These are phyloP conservation scores for Annona squamosa DNA, from an alignment of 164 flowering plant genomes.

Conservation along the genomic window DNA sequence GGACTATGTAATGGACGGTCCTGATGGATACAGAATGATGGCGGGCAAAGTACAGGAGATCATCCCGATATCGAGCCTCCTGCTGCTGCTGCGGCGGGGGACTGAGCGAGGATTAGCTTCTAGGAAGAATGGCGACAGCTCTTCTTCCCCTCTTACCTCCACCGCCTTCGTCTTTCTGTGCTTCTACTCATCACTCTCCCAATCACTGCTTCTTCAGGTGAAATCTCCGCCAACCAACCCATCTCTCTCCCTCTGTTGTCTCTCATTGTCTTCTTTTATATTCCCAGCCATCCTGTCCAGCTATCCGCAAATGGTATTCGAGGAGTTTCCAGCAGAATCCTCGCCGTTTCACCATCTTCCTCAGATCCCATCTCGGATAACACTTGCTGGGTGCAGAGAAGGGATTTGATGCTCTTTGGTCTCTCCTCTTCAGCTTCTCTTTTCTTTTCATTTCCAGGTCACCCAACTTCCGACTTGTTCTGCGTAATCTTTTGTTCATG, in stretches of 20 bases:
- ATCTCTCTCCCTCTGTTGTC: neutral
- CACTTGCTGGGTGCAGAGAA: constrained; percentile 10
- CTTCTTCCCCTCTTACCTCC: constrained; percentile 19
- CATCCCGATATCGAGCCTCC: too few relatives aligned
- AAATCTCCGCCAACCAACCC: neutral
- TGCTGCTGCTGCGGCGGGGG: neutral
- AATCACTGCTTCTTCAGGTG: neutral
- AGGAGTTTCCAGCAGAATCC: neutral
- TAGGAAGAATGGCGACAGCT: neutral
- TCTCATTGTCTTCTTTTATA: neutral
- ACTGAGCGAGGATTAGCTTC: neutral
- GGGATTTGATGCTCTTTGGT: constrained; percentile 55
- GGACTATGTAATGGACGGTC: too few relatives aligned
- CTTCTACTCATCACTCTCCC: neutral
- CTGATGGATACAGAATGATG: too few relatives aligned
- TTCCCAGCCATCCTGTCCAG: neutral
- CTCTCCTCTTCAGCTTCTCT: constrained; percentile 41
- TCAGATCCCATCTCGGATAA: neutral
- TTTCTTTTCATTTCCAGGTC: constrained; percentile 39
- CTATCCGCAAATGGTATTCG: neutral
- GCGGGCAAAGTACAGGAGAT: too few relatives aligned
- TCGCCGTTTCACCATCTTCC: neutral
- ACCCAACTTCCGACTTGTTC: constrained; percentile 4
- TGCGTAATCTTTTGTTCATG: neutral
- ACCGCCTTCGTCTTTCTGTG: neutral